Base-by-base conservation (phyloP, 495 filamentous ascomycete species). In the Arthonia radiata region DNA sequence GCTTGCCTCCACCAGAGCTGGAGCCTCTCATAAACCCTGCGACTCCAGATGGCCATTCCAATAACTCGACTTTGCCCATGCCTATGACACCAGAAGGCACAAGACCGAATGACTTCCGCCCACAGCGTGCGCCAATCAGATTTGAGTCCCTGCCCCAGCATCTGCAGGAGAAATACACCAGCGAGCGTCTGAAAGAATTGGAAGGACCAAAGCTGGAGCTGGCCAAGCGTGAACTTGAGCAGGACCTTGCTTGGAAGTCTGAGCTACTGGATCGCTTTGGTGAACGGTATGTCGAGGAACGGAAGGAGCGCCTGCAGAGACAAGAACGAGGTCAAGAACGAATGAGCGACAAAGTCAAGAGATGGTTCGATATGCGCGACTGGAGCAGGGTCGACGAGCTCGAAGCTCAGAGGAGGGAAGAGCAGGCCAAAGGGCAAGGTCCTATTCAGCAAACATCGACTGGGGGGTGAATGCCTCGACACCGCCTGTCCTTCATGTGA, bases 321-420 rank as follows among this genome's bases (percentile, higher is more conserved):
- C 39, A 34, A 30, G 46, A 43, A 25, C 21, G 32, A 5, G 48
- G 48, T 2, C 37, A 41, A 28, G 48, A 43, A 15, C 42, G 41
- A 8, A 26, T 47, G 1, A 43, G 48, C 4, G 48, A 51, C 35
- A 40, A 26, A 2, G 39, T 51, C 11, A 51, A 49, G 32, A 35
- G 33, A 14, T 33, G 30, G 17, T 47, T n/a, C n/a, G n/a, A n/a
- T n/a, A n/a, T n/a, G n/a, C n/a, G n/a, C n/a, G n/a, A n/a, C n/a
- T n/a, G n/a, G n/a, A n/a, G n/a, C n/a, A n/a, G n/a, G n/a, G n/a
- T n/a, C n/a, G n/a, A n/a, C n/a, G n/a, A n/a, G n/a, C n/a, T n/a
- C n/a, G n/a, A n/a, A n/a, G n/a, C n/a, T n/a, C n/a, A n/a, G n/a
- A n/a, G n/a, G n/a, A n/a, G n/a, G n/a, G n/a, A n/a, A n/a, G n/a